phyloP scores from a whole-genome alignment of 1,284 basidiomycete species.

The Xerocomus minutiporus region DNA sequence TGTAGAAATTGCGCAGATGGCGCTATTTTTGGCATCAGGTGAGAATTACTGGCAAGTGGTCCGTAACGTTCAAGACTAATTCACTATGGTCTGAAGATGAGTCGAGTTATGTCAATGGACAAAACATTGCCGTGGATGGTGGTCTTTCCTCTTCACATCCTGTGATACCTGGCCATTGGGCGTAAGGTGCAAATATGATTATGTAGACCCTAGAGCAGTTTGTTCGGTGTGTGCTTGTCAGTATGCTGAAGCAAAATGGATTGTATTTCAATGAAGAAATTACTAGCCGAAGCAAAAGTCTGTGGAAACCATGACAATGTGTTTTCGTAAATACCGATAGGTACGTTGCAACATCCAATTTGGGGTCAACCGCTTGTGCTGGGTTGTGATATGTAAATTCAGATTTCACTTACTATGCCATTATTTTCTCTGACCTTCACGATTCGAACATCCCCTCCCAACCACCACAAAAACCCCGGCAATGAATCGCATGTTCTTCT shows the following conservation, averaged over 20 bases:
- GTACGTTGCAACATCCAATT: not conserved
- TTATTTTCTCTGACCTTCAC: no score
- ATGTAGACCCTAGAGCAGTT: not conserved
- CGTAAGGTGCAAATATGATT: constrained; percentile 14
- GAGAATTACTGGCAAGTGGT: constrained; percentile 19
- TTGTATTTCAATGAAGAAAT: not conserved
- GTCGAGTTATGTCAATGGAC: constrained; percentile 89
- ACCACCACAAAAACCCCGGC: no score
- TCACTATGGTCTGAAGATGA: constrained; percentile 53
- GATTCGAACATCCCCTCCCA: no score
- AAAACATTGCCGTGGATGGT: constrained; percentile 84
- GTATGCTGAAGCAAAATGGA: not conserved
- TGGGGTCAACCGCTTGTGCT: not conserved
- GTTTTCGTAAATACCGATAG: not conserved
- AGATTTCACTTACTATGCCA: no score
- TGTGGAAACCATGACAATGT: not conserved
- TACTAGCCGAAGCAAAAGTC: not conserved
- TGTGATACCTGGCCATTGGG: constrained; percentile 37
- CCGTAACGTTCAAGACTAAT: constrained; percentile 10
- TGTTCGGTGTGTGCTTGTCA: not conserved
- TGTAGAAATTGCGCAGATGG: constrained; percentile 77
- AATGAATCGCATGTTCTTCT: not conserved
- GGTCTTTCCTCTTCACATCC: constrained; percentile 67
- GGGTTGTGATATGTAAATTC: no score
- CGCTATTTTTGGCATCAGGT: constrained; percentile 86